These are phyloP conservation scores for Atkinsonella hypoxylon DNA, from an alignment of 2,329 filamentous ascomycete genomes.

Conservation along the genomic window DNA sequence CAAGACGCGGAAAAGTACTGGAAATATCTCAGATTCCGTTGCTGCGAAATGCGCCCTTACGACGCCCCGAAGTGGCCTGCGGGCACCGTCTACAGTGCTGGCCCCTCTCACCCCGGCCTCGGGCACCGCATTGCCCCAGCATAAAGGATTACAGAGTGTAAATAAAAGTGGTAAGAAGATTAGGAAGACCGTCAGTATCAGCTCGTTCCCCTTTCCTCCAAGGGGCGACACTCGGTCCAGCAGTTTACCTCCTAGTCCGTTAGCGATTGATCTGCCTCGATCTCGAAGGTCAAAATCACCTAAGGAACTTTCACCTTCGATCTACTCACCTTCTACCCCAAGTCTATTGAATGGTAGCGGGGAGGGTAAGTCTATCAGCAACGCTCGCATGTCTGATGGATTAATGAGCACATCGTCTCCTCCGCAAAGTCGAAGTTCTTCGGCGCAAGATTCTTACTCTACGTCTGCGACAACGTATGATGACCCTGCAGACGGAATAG, in stretches of 20 bases:
- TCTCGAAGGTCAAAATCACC: slow-evolving; percentile 43
- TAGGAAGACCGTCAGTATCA: slow-evolving; percentile 84
- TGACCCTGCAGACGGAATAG: slow-evolving; percentile 50
- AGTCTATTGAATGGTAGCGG: slow-evolving; percentile 70
- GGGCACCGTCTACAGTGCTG: slow-evolving; percentile 43
- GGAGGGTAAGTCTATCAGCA: slow-evolving; percentile 61
- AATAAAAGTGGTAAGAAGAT: slow-evolving; percentile 56
- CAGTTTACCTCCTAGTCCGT: slow-evolving; percentile 51
- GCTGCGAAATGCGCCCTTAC: slow-evolving; percentile 29
- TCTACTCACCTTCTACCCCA: slow-evolving; percentile 42
- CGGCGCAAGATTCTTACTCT: slow-evolving; percentile 83
- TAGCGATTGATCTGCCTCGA: slow-evolving; percentile 39
- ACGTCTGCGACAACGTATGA: slow-evolving; percentile 85
- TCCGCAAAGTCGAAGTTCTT: slow-evolving; percentile 81
- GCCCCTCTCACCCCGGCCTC: slow-evolving; percentile 43
- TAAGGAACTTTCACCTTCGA: slow-evolving; percentile 39
- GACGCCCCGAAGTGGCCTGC: slow-evolving; percentile 45
- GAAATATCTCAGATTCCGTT: slow-evolving; percentile 27
- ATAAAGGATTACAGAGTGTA: slow-evolving; percentile 41
- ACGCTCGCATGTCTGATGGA: slow-evolving; percentile 58
- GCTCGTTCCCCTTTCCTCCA: slow-evolving; percentile 84
- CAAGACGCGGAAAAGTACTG: slow-evolving; percentile 60
- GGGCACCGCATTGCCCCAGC: slow-evolving; percentile 41
- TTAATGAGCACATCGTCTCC: slow-evolving; percentile 70
- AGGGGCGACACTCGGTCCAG: slow-evolving; percentile 46